A percentile compares a stretch with the other conserved stretches of the same genome.
Evolutionary conservation across 352 stramenopile species (phyloP).

Genomic region (Blastocystis sp.): DNA sequence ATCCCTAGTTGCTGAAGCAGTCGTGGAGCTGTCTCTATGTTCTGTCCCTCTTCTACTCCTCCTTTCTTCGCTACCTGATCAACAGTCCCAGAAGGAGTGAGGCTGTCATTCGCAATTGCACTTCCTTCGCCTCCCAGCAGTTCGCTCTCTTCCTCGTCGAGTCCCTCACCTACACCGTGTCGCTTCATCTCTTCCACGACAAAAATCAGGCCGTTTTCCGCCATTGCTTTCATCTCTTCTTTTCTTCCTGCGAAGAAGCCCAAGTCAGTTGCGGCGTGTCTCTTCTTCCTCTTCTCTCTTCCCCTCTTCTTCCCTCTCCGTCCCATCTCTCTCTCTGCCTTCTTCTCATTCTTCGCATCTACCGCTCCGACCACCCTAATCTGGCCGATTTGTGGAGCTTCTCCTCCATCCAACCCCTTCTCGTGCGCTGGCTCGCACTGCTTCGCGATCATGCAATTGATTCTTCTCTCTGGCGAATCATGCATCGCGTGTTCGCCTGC

Average conservation of each 20-base stretch:
- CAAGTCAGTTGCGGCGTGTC: background rate
- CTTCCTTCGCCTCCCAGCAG: constrained; percentile 8
- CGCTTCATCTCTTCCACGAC: background rate
- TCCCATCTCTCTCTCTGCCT: constrained; percentile 1
- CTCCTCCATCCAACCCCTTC: constrained; percentile 19
- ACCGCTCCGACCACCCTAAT: background rate
- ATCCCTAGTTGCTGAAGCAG: constrained; percentile 19
- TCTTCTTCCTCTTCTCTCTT: background rate
- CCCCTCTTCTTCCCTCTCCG: background rate
- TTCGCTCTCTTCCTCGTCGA: constrained; percentile 31
- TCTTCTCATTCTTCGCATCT: background rate
- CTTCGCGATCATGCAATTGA: background rate
- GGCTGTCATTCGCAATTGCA: constrained; percentile 1
- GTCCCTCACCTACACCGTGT: background rate
- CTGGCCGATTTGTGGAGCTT: constrained; percentile 19
- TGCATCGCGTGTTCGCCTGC: background rate
- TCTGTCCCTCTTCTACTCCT: constrained; percentile 30
- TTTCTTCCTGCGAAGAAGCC: background rate
- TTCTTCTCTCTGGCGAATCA: background rate
- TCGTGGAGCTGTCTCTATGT: constrained; percentile 42
- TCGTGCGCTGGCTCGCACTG: background rate
- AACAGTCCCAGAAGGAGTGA: background rate
- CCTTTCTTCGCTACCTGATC: background rate
- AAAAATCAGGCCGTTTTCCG: background rate
- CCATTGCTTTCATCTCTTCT: background rate